Base-by-base conservation (phyloP, 2,329 filamentous ascomycete species). In the Phialocephala sp. region DNA sequence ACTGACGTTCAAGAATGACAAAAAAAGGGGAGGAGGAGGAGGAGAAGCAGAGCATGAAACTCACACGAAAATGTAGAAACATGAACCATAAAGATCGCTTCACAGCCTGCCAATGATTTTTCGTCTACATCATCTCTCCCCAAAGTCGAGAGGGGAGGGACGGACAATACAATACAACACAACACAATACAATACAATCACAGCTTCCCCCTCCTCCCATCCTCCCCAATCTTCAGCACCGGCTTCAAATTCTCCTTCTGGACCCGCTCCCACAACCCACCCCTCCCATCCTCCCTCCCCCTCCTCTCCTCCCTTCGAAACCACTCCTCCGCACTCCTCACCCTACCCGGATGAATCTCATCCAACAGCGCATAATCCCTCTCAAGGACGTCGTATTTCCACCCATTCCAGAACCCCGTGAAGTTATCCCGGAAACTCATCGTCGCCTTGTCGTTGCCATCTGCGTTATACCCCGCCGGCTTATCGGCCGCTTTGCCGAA, bases 331-430 rank as follows among this genome's bases (percentile, higher is more conserved):
- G 78, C 81, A 39, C 74, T 81, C 70, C 73, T 79, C 63, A 84
- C 80, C n/a, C 84, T 76, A 1, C 71, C 71, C 0, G 84, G 84
- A 70, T 82, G 78, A 58, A 87, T 85, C 73, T 82, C 78, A 70
- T 86, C 84, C 50, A 87, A 72, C 20, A 85, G 66, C 15, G 69
- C 74, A 69, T 84, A 85, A 69, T 86, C 80, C 59, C 83, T 77
- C 65, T 72, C 72, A 1, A 84, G 68, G 5, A 85, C 67, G 1
- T 79, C 80, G 62, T 78, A 61, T 55, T 75, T 78, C 76, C 79
- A 86, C 60, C 81, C 65, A 63, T 79, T 82, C 80, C 83, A 86
- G 68, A 82, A 85, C 0, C 79, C 83, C 0, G 79, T 80, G 68
- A 86, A 86, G 68, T 85, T 86, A 55, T 82, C 72, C 39, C 74